A percentile compares a stretch with the other conserved stretches of the same genome.
Conservation (phyloP, 108 stramenopile genomes). For the Ochromonas danica region DNA sequence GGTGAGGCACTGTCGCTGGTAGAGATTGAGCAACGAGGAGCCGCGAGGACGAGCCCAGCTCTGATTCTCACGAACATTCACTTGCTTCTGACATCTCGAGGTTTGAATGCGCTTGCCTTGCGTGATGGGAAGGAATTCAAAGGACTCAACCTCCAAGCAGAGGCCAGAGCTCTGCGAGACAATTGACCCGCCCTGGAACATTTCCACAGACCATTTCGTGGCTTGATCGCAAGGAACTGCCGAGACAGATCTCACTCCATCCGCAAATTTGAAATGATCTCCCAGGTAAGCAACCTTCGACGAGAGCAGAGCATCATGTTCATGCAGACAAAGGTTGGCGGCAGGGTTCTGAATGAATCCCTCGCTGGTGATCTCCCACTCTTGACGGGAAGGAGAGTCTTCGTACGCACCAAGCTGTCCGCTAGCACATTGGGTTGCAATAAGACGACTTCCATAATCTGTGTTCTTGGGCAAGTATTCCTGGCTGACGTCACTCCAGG, state of each 20-base stretch:
- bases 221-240: not conserved
- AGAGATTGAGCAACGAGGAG: not conserved
- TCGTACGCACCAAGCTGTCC: not conserved
- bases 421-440: slow-evolving; percentile 11
- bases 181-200: not conserved
- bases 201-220: not conserved
- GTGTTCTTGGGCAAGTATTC: not conserved
- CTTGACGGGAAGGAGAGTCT: not conserved
- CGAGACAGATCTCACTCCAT: not conserved
- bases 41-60: not conserved
- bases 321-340: not conserved
- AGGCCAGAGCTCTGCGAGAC: not conserved
- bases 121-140: not conserved
- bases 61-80: slow-evolving; percentile 7
- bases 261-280: not conserved
- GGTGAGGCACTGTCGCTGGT: slow-evolving; percentile 31
- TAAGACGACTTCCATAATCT: not conserved
- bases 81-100: slow-evolving; percentile 2
- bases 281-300: not conserved
- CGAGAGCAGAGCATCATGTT: not conserved
- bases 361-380: not conserved
- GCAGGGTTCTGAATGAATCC: not conserved
- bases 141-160: slow-evolving; percentile 17
- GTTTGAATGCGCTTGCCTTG: slow-evolving; percentile 18
- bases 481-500: slow-evolving; percentile 1